These are phyloP conservation scores for Aspergillus carbonarius DNA, from an alignment of 2,329 filamentous ascomycete genomes.

Conservation along the genomic window DNA sequence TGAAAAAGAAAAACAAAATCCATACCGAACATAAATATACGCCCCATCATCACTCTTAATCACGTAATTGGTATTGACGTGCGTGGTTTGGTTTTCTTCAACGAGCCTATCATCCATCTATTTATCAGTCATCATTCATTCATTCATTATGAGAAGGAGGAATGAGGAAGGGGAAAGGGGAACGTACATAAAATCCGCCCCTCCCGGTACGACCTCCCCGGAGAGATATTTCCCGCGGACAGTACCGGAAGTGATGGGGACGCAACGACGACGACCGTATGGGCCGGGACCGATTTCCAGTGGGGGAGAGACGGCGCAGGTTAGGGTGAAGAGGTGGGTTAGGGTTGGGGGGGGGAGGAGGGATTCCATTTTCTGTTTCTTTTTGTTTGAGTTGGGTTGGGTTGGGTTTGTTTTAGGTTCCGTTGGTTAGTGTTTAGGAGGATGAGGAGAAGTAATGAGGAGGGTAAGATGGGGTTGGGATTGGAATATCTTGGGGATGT, in stretches of 20 bases:
- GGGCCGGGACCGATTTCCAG: slow-evolving; percentile 27
- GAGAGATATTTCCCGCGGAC: slow-evolving; percentile 24
- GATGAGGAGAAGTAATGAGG: background rate
- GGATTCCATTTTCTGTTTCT: slow-evolving; percentile 15
- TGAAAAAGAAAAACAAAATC: background rate
- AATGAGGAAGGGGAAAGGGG: background rate
- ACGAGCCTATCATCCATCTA: slow-evolving; percentile 21
- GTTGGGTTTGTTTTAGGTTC: background rate
- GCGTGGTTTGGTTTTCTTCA: slow-evolving; percentile 27
- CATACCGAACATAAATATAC: slow-evolving; percentile 26
- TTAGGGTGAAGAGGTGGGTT: slow-evolving; percentile 25
- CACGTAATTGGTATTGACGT: slow-evolving; percentile 29
- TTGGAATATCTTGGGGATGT: background rate
- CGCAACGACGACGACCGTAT: slow-evolving; percentile 27
- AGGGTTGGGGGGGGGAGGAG: slow-evolving; percentile 22
- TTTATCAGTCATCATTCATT: background rate
- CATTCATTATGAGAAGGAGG: background rate
- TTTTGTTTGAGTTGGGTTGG: background rate
- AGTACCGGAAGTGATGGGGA: slow-evolving; percentile 23
- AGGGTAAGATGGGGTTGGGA: too few species aligned
- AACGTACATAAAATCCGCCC: slow-evolving; percentile 28
- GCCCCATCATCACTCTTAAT: slow-evolving; percentile 30
- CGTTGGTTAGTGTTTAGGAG: background rate
- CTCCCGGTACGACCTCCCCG: slow-evolving; percentile 26
- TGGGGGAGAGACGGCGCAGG: slow-evolving; percentile 25